Evolutionary conservation across 2,329 filamentous ascomycete species (phyloP).

Genomic region (Cladosporium sp.): DNA sequence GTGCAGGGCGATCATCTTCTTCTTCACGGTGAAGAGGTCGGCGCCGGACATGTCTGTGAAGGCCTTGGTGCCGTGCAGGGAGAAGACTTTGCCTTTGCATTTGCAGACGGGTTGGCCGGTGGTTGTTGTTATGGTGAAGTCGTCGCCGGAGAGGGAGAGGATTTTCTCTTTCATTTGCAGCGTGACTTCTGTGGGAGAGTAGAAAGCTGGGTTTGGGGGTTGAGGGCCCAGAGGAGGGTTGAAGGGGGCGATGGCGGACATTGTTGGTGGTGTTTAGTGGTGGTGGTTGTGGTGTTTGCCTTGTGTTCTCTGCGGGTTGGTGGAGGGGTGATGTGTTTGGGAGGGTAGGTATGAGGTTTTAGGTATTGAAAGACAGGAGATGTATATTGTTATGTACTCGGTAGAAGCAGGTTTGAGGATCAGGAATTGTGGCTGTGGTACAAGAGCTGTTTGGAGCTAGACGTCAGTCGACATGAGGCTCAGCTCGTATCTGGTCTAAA

Average conservation of each 20-base stretch:
- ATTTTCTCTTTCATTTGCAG: constrained; percentile 60
- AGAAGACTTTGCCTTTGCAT: constrained; percentile 53
- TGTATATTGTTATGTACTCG: too few relatives aligned
- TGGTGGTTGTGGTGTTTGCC: not conserved
- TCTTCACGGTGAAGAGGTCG: constrained; percentile 56
- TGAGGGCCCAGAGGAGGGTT: constrained; percentile 29
- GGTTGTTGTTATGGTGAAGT: constrained; percentile 57
- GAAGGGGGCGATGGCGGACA: constrained; percentile 22
- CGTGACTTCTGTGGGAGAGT: constrained; percentile 34
- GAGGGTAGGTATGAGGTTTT: not conserved
- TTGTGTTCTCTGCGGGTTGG: not conserved
- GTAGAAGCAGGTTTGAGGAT: not conserved
- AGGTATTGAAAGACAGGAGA: not conserved
- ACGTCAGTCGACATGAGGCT: constrained; percentile 1
- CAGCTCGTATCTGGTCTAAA: not conserved
- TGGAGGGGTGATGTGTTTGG: not conserved
- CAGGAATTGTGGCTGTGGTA: not conserved
- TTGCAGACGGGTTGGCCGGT: constrained; percentile 53
- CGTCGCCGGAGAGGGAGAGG: constrained; percentile 59
- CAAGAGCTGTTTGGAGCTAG: not conserved
- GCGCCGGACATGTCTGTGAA: constrained; percentile 51
- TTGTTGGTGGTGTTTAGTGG: not conserved
- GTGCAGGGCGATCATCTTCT: constrained; percentile 50
- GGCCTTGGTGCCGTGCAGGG: constrained; percentile 53
- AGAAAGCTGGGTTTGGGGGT: constrained; percentile 22